phyloP scores from a whole-genome alignment of 2,329 filamentous ascomycete genomes.

The Paraphaeosphaeria sporulosa region DNA sequence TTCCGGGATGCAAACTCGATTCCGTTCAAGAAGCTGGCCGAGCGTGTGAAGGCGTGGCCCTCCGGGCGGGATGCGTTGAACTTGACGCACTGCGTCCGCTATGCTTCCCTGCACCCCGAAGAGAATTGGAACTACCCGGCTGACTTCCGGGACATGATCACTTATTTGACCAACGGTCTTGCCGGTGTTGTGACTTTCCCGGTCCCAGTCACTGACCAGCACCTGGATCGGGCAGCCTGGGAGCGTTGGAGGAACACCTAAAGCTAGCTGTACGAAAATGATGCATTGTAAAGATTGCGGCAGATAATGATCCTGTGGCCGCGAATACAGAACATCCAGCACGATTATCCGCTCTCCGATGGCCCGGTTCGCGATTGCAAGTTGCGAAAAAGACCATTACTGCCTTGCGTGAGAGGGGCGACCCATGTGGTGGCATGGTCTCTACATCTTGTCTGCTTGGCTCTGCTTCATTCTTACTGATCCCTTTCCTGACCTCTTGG shows the following conservation, averaged over 20 bases:
- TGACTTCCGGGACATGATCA: slow-evolving; percentile 16
- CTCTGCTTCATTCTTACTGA: too few species aligned
- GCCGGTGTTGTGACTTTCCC: slow-evolving; percentile 6
- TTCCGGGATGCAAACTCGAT: background rate
- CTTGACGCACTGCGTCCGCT: slow-evolving; percentile 21
- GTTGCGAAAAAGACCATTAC: too few species aligned
- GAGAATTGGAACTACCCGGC: slow-evolving; percentile 22
- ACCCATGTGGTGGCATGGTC: too few species aligned
- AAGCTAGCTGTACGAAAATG: too few species aligned
- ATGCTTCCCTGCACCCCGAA: slow-evolving; percentile 13
- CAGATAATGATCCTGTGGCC: too few species aligned
- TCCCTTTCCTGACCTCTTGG: too few species aligned
- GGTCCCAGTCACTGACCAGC: background rate
- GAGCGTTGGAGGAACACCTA: background rate
- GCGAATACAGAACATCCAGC: too few species aligned
- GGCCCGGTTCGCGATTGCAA: too few species aligned
- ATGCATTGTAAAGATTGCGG: too few species aligned
- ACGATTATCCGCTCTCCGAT: too few species aligned
- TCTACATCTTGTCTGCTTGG: too few species aligned
- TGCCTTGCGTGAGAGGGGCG: too few species aligned
- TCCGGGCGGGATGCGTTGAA: slow-evolving; percentile 19
- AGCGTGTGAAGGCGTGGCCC: slow-evolving; percentile 14
- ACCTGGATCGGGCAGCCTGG: slow-evolving; percentile 13
- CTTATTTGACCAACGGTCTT: slow-evolving; percentile 12
- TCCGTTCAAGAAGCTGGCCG: slow-evolving; percentile 16